Evolutionary conservation across 2,329 filamentous ascomycete genomes (phyloP).

Genomic region (Dichotomopilus funicola): DNA sequence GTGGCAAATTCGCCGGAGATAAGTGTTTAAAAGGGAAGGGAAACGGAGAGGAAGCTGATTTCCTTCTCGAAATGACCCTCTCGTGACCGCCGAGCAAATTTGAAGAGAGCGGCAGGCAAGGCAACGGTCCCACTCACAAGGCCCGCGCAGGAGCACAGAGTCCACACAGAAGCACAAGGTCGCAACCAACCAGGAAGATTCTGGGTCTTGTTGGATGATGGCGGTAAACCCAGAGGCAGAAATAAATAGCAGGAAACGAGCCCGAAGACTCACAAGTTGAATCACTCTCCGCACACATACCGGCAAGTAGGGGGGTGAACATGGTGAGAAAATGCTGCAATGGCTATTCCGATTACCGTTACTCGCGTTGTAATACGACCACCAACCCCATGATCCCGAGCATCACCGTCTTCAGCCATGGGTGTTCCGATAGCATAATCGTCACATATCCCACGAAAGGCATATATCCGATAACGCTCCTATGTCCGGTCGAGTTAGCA

Average conservation of each 20-base stretch:
- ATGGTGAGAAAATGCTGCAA: background rate
- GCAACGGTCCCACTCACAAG: slow-evolving; percentile 10
- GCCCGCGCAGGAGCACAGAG: slow-evolving; percentile 1
- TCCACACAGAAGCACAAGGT: background rate
- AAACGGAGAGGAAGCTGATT: background rate
- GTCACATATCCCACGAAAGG: slow-evolving; percentile 97
- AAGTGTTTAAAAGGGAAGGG: background rate
- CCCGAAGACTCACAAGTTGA: no score
- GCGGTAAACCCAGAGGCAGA: no score
- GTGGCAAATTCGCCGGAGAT: no score
- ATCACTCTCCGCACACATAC: no score
- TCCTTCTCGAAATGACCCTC: no score
- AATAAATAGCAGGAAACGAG: no score
- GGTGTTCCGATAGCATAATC: slow-evolving; percentile 89
- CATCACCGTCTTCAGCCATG: slow-evolving; percentile 95
- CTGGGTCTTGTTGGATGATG: background rate
- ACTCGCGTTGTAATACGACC: slow-evolving; percentile 89
- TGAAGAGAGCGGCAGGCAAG: background rate
- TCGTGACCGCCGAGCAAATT: no score
- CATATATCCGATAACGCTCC: slow-evolving; percentile 75
- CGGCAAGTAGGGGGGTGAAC: no score
- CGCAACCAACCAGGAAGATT: background rate
- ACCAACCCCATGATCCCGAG: slow-evolving; percentile 90
- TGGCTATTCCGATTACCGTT: background rate
- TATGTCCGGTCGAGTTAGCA: slow-evolving; percentile 14